These are phyloP conservation scores for Alternaria angustiovoidea DNA, from an alignment of 2,329 filamentous ascomycete species.

Conservation along the genomic window DNA sequence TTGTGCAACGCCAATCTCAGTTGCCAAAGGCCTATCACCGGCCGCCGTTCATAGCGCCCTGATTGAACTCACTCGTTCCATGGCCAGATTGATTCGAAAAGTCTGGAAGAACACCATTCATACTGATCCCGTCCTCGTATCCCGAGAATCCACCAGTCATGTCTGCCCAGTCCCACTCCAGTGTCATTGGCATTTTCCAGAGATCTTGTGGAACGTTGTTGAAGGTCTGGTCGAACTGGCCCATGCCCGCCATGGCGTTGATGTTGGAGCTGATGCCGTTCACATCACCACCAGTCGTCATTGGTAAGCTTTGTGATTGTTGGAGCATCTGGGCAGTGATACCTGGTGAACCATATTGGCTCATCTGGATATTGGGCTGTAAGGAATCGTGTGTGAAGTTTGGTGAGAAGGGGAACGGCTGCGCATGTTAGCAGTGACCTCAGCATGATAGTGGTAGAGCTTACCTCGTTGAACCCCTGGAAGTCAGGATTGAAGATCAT, in stretches of 20 bases:
- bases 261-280: constrained; percentile 37
- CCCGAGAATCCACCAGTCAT: constrained; percentile 50
- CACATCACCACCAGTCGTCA: constrained; percentile 32
- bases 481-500: constrained; percentile 49
- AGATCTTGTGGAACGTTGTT: constrained; percentile 80
- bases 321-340: constrained; percentile 44
- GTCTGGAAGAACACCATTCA: constrained; percentile 50
- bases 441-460: neutral
- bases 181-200: constrained; percentile 94
- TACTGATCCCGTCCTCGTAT: constrained; percentile 49
- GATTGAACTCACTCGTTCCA: constrained; percentile 47
- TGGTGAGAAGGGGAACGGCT: constrained; percentile 52
- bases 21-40: constrained; percentile 13
- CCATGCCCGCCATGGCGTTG: constrained; percentile 44
- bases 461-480: constrained; percentile 49
- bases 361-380: constrained; percentile 37
- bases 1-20: neutral
- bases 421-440: constrained; percentile 21
- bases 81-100: constrained; percentile 35
- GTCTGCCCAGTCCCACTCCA: constrained; percentile 85
- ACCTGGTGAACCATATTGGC: constrained; percentile 42
- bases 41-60: constrained; percentile 43
- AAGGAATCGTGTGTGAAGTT: constrained; percentile 51
- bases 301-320: constrained; percentile 33
- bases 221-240: constrained; percentile 80